Conservation (phyloP, 768 basidiomycete genomes). For the Lactarius pseudohatsudake region DNA sequence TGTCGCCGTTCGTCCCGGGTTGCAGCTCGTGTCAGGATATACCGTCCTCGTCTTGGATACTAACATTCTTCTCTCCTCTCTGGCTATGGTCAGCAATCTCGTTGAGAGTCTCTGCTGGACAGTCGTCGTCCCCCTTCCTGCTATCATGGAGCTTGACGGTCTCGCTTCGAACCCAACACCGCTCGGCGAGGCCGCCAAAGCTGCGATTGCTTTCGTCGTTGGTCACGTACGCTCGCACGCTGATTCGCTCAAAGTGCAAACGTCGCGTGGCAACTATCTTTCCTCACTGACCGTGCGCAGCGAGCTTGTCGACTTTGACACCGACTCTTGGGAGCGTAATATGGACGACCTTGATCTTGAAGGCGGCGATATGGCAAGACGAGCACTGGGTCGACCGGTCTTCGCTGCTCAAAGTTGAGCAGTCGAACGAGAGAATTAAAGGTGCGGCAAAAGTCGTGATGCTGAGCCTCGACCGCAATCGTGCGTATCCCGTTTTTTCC, state of each 20-base stretch:
- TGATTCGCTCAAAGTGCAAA: constrained; percentile 87
- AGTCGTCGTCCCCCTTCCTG: constrained; percentile 86
- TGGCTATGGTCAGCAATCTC: constrained; percentile 68
- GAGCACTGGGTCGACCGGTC: constrained; percentile 91
- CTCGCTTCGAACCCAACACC: constrained; percentile 59
- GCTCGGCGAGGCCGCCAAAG: constrained; percentile 72
- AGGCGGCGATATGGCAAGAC: constrained; percentile 90
- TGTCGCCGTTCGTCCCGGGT: constrained; percentile 40
- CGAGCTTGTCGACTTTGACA: constrained; percentile 76
- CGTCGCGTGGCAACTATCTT: constrained; percentile 92
- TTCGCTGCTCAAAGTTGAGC: constrained; percentile 51
- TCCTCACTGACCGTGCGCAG: constrained; percentile 76
- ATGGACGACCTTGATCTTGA: constrained; percentile 97
- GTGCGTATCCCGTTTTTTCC: constrained; percentile 47
- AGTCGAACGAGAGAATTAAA: constrained; percentile 37
- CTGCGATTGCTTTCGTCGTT: constrained; percentile 74
- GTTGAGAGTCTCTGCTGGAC: constrained; percentile 86
- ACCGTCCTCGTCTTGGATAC: constrained; percentile 92
- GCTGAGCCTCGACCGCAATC: constrained; percentile 88
- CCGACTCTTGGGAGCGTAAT: constrained; percentile 56
- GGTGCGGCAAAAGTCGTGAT: constrained; percentile 80
- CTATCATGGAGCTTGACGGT: constrained; percentile 97
- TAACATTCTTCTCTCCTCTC: constrained; percentile 86
- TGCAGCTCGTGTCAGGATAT: constrained; percentile 77
- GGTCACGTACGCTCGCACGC: constrained; percentile 72